Evolutionary conservation across 371 early-diverging fungal species (phyloP), one percentile per base, ranked within the genome.

Genomic region (Mortierella sp.): DNA sequence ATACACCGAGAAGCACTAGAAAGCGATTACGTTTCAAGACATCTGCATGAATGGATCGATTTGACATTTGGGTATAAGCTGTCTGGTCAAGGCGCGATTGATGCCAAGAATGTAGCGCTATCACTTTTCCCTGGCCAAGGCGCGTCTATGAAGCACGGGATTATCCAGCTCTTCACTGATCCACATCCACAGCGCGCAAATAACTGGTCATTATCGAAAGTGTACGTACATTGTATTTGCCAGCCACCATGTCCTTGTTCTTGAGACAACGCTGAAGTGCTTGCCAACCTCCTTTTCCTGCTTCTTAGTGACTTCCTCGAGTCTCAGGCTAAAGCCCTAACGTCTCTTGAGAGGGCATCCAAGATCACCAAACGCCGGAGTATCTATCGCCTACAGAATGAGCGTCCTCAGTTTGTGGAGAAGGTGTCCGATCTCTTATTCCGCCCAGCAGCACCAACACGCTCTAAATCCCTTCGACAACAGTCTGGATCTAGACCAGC

Each of bases 1-100:
- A 84, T 86, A 32, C 89, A 92, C 59, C 82, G 89, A 14, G 87
- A 86, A 31, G 88, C 89, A 0, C 81, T 96, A 1, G 95, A 96
- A 68, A 87, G 93, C 39, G 92, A 94, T 5, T 87, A 90, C 79
- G 95, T 95, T 0, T 89, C 94, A 2, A 65, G 66, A 7, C 84
- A 90, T 48, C 65, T 95, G 11, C 92, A 95, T 62, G 79, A 88
- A 42, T 95, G 95, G 95, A 92, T 95, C 48, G 93, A 95, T 76
- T 73, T 95, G 34, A 92, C 93, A 0, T 95, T 94, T 83, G 95
- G 95, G 2, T 89, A 84, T 65, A 91, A 90, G 66, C 83, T 93
- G 44, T 85, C 85, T 78, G 80, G 93, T 28, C 87, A 89, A 67
- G 92, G 90, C 39, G 94, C 95, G 0, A 69, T 92, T 1, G 92